Percentiles rank a stretch among this genome's conserved stretches.
These are phyloP conservation scores for Gremmenia infestans DNA, from an alignment of 2,329 filamentous ascomycete species.

Conservation along the genomic window DNA sequence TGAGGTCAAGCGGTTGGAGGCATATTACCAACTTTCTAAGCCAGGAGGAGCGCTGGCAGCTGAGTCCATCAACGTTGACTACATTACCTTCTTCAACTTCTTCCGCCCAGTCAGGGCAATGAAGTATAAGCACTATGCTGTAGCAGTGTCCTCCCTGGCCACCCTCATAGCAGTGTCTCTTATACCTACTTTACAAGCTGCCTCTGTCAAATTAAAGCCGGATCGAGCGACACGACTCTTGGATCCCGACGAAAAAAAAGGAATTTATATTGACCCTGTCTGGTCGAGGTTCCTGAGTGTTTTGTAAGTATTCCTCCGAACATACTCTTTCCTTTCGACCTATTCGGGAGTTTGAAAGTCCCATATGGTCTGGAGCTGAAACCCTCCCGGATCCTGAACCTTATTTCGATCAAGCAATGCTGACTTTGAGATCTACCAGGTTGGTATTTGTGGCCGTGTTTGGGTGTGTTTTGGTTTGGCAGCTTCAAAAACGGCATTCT, in stretches of 20 bases:
- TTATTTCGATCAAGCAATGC: too few relatives aligned
- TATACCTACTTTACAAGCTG: constrained; percentile 63
- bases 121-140: constrained; percentile 60
- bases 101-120: constrained; percentile 60
- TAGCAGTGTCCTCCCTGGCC: constrained; percentile 60
- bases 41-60: constrained; percentile 55
- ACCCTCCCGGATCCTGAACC: too few relatives aligned
- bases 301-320: constrained; percentile 23
- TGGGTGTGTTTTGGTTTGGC: constrained; percentile 53
- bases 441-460: constrained; percentile 54
- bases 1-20: constrained; percentile 61
- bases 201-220: constrained; percentile 54
- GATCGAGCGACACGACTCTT: constrained; percentile 40
- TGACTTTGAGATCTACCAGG: too few relatives aligned
- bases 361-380: too few relatives aligned
- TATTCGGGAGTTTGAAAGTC: too few relatives aligned
- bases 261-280: constrained; percentile 48
- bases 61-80: constrained; percentile 61
- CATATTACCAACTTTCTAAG: constrained; percentile 61
- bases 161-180: constrained; percentile 62
- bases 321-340: too few relatives aligned
- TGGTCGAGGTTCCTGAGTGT: constrained; percentile 59
- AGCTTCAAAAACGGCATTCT: constrained; percentile 57
- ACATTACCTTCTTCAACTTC: constrained; percentile 64
- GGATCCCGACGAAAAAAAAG: constrained; percentile 43